These are phyloP conservation scores for Aspergillus chevalieri DNA, from an alignment of 2,329 filamentous ascomycete genomes.

Conservation along the genomic window DNA sequence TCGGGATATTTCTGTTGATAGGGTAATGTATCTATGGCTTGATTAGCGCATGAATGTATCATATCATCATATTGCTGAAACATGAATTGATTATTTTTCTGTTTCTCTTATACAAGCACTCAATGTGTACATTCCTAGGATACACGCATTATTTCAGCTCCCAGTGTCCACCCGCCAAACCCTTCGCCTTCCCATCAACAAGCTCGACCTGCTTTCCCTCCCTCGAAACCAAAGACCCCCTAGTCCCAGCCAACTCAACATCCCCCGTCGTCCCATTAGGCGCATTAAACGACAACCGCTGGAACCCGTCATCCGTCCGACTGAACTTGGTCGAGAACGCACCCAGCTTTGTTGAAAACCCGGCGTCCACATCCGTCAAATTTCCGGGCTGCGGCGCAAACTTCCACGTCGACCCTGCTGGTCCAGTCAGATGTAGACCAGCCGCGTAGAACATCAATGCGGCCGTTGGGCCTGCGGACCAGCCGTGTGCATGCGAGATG, in stretches of 20 bases:
- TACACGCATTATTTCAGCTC: not conserved
- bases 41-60: not conserved
- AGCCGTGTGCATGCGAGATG: constrained; percentile 47
- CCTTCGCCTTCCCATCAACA: constrained; percentile 4
- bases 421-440: constrained; percentile 34
- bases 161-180: constrained; percentile 7
- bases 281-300: constrained; percentile 3
- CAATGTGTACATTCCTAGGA: not conserved
- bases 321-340: constrained; percentile 20
- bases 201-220: constrained; percentile 4
- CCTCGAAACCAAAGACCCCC: constrained; percentile 5
- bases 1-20: not conserved
- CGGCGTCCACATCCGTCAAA: constrained; percentile 31
- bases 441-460: constrained; percentile 39
- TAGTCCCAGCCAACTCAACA: constrained; percentile 5
- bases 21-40: not conserved
- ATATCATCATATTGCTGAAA: not conserved
- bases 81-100: not conserved
- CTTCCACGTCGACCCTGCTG: constrained; percentile 32
- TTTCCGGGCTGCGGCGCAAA: constrained; percentile 33
- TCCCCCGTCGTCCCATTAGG: constrained; percentile 5
- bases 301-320: not conserved
- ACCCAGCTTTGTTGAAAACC: constrained; percentile 33
- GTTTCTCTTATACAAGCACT: not conserved
- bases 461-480: constrained; percentile 45